These are phyloP conservation scores for Rubia tinctorum DNA, from an alignment of 305 asterid species.

Conservation along the genomic window DNA sequence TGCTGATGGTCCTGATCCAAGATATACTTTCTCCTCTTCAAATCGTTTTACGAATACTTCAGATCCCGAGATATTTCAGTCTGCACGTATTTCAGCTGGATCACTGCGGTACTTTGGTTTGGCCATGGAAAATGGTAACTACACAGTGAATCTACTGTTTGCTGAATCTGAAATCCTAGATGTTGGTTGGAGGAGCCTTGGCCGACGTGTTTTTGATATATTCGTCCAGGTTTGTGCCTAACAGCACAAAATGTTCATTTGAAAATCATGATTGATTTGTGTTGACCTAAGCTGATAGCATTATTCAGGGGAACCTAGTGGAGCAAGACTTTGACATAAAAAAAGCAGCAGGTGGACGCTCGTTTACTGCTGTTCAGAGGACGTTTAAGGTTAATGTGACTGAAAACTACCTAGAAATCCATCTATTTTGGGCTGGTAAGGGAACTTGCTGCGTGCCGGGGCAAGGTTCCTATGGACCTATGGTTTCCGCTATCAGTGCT, in stretches of 20 bases:
- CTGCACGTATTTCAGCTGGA: conserved; percentile 69
- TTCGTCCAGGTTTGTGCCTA: conserved; percentile 54
- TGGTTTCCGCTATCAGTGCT: conserved; percentile 65
- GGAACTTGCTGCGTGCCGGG: conserved; percentile 81
- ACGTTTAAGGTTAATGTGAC: conserved; percentile 37
- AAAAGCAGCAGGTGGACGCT: conserved; percentile 50
- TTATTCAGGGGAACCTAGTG: conserved; percentile 49
- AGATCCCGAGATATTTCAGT: conserved; percentile 58
- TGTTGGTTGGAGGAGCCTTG: conserved; percentile 50
- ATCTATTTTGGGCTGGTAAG: conserved; percentile 82
- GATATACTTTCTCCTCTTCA: conserved; percentile 26
- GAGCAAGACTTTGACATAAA: conserved; percentile 57
- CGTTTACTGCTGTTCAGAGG: conserved; percentile 42
- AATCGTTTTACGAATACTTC: conserved; percentile 42
- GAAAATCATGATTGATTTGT: conserved; percentile 1
- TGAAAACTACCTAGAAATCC: conserved; percentile 65
- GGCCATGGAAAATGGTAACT: conserved; percentile 73
- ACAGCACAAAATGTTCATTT: background rate
- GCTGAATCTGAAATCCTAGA: conserved; percentile 38
- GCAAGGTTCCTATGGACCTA: conserved; percentile 65
- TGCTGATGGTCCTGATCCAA: conserved; percentile 33
- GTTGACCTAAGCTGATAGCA: conserved; percentile 8
- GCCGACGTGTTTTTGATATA: conserved; percentile 65
- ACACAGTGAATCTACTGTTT: conserved; percentile 59
- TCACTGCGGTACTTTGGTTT: conserved; percentile 73